Base-by-base conservation (phyloP, 2,329 filamentous ascomycete species). In the Bipolaris gigantea region DNA sequence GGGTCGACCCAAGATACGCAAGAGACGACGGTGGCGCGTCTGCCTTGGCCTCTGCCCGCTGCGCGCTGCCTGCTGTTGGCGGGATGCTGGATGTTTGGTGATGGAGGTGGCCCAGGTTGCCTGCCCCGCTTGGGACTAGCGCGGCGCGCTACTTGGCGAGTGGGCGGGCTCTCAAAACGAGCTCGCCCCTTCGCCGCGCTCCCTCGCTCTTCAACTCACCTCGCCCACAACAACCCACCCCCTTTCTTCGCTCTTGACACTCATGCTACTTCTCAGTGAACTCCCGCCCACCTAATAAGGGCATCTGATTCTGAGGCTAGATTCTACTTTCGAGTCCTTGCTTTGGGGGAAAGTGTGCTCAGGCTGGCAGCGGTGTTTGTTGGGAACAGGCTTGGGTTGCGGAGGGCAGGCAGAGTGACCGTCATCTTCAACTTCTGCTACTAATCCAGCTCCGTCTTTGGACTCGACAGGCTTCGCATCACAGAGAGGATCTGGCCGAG, bases 231-330 rank as follows among this genome's bases (percentile, higher is more conserved):
- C 53, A 46, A 48, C 46, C 51, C 42, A 55, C 55, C 61, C 60
- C 62, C 61, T 60, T 66, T 70, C 63, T 66, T 70, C 65, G 60
- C 58, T 66, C 57, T 66, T 61, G 58, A 57, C 55, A 64, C 63
- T 57, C 62, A 71, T 73, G 69, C 63, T 65, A 66, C 69, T 72
- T 65, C 61, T 69, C 63, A 63, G 70, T 73, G 70, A 72, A 64
- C 59, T 64, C 60, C 61, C 57, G 71, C 71, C 71, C 70, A 65
- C 62, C 54, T 72, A 71, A 72, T 71, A 72, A 72, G 71, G 71
- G 71, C 69, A 60, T 72, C 67, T 72, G 69, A 62, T 70, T 69
- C 61, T 68, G 57, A 66, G 55, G 61, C 65, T 73, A 71, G 67
- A 68, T 65, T 69, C 63, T 56, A 41, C 59, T 65, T 65, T 61